Evolutionary conservation across 805 yeast genomes (phyloP).

Genomic region (Candida schatavii): DNA sequence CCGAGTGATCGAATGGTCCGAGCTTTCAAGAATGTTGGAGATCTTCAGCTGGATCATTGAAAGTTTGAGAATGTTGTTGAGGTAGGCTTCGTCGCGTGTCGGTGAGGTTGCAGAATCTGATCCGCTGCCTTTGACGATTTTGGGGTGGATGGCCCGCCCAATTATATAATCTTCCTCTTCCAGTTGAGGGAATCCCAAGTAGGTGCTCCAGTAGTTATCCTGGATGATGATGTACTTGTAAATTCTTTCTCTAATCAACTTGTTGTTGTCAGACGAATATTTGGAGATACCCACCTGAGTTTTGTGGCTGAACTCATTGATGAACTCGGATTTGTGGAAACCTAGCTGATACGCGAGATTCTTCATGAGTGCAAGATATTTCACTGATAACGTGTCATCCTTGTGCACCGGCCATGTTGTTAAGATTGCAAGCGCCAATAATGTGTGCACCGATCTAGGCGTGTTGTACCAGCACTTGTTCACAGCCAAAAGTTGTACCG

Average conservation of each 20-base stretch:
- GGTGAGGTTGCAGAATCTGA: constrained; percentile 11
- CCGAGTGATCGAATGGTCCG: constrained; percentile 9
- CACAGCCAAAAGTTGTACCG: constrained; percentile 37
- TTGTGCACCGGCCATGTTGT: constrained; percentile 46
- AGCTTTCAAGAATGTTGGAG: constrained; percentile 29
- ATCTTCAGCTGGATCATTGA: constrained; percentile 40
- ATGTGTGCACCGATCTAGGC: constrained; percentile 41
- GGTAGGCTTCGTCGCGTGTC: constrained; percentile 11
- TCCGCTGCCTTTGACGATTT: no score
- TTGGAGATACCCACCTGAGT: constrained; percentile 22
- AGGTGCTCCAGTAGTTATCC: constrained; percentile 42
- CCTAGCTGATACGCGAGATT: constrained; percentile 41
- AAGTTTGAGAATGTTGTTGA: constrained; percentile 25
- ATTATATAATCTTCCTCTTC: constrained; percentile 34
- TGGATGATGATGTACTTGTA: constrained; percentile 42
- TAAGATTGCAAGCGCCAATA: constrained; percentile 37
- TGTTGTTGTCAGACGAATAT: constrained; percentile 30
- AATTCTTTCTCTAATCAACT: constrained; percentile 35
- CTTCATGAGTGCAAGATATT: constrained; percentile 38
- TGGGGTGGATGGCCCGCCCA: constrained; percentile 25
- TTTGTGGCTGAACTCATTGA: constrained; percentile 40
- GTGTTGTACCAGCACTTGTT: constrained; percentile 43
- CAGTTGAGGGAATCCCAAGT: constrained; percentile 30
- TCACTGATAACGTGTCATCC: constrained; percentile 31
- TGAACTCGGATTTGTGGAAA: constrained; percentile 39